A percentile compares a stretch with the other conserved stretches of the same genome.
Conservation (phyloP, 257 asterid species). For the Nicotiana benthamiana region DNA sequence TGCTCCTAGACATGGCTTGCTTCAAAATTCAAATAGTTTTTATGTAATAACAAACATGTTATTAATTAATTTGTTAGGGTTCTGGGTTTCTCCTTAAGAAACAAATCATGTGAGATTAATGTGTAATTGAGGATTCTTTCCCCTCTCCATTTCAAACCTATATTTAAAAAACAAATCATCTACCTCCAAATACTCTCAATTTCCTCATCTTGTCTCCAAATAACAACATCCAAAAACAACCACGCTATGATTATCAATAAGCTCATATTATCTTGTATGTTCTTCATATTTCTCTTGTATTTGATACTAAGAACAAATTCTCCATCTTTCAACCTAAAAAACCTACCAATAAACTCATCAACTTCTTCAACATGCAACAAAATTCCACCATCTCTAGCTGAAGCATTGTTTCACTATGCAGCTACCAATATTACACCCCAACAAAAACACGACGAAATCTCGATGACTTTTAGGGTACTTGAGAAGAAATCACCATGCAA, state of each 20-base stretch:
- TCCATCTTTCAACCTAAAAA: constrained; percentile 7
- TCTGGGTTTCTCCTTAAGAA: background rate
- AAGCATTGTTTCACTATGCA: constrained; percentile 28
- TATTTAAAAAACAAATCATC: background rate
- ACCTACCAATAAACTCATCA: background rate
- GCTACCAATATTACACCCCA: constrained; percentile 17
- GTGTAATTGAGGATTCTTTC: background rate
- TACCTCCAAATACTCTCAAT: background rate
- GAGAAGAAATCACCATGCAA: constrained; percentile 34
- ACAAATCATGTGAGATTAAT: background rate
- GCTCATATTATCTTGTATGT: constrained; percentile 6
- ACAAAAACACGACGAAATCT: constrained; percentile 23
- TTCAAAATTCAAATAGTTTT: background rate
- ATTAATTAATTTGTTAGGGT: background rate
- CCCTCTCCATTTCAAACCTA: background rate
- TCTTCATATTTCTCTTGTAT: constrained; percentile 1
- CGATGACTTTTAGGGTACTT: constrained; percentile 17
- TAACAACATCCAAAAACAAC: constrained; percentile 11
- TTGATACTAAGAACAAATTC: constrained; percentile 1
- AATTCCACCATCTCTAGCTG: constrained; percentile 24
- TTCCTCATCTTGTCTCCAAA: background rate
- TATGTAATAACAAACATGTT: background rate
- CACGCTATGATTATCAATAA: constrained; percentile 1
- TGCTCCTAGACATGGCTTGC: background rate
- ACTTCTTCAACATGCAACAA: constrained; percentile 14